These are phyloP conservation scores for Fonsecaea erecta DNA, from an alignment of 2,329 filamentous ascomycete species.

Conservation along the genomic window DNA sequence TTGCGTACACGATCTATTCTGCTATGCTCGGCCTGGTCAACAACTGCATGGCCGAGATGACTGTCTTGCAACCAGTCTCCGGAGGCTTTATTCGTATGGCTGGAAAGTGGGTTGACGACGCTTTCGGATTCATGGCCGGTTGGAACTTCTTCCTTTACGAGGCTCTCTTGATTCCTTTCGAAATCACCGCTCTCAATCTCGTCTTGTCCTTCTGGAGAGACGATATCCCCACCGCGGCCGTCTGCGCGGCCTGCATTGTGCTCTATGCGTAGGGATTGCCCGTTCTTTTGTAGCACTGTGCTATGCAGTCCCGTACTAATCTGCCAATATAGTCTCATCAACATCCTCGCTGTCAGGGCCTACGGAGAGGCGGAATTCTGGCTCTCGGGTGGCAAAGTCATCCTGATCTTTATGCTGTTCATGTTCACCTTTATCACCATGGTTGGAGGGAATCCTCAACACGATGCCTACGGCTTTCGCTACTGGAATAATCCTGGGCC, in stretches of 20 bases:
- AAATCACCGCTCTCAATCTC: constrained; percentile 50
- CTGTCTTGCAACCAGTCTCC: constrained; percentile 49
- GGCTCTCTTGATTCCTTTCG: constrained; percentile 47
- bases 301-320: constrained; percentile 1
- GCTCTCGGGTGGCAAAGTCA: constrained; percentile 67
- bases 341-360: constrained; percentile 69
- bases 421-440: constrained; percentile 78
- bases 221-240: constrained; percentile 45
- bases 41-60: constrained; percentile 53
- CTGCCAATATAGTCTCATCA: constrained; percentile 54
- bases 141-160: constrained; percentile 56
- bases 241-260: constrained; percentile 46
- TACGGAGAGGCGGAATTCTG: constrained; percentile 72
- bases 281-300: too few relatives aligned
- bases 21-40: constrained; percentile 45
- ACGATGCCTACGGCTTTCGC: constrained; percentile 70
- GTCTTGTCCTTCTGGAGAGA: constrained; percentile 49
- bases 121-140: constrained; percentile 51
- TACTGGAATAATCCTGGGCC: constrained; percentile 65
- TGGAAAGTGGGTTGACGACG: constrained; percentile 53
- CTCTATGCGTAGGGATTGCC: constrained; percentile 43
- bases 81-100: constrained; percentile 49
- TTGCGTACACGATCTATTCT: constrained; percentile 43
- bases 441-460: constrained; percentile 75
- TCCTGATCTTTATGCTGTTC: constrained; percentile 47